Conservation (phyloP, 495 filamentous ascomycete genomes). For the Neurospora sublineolata region DNA sequence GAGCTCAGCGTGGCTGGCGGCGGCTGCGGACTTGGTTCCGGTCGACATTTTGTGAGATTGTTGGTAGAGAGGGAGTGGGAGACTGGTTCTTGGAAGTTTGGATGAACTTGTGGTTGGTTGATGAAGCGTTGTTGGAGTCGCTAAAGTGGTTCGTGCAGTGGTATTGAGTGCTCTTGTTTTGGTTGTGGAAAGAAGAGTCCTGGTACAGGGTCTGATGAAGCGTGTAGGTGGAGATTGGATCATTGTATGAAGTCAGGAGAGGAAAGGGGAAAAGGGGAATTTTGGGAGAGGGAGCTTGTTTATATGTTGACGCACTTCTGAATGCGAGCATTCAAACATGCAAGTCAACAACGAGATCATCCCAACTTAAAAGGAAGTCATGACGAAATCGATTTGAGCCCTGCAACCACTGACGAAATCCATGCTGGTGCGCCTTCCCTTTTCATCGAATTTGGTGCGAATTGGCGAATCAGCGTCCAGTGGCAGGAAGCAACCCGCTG, state of each 20-base stretch:
- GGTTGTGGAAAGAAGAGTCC: not conserved
- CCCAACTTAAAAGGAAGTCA: not conserved
- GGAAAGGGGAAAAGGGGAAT: not conserved
- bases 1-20: constrained; percentile 31
- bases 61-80: not conserved
- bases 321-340: not conserved
- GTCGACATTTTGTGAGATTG: constrained; percentile 32
- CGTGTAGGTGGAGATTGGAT: not conserved
- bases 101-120: not conserved
- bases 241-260: not conserved
- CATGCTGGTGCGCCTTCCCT: not conserved
- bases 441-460: not conserved
- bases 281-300: not conserved
- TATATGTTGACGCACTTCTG: not conserved
- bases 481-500: not conserved
- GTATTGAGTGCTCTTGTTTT: constrained; percentile 1
- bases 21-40: constrained; percentile 20
- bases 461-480: not conserved
- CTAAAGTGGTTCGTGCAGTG: not conserved
- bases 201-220: not conserved
- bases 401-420: not conserved
- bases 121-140: not conserved
- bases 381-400: not conserved
- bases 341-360: not conserved
- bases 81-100: not conserved